Percentiles rank a stretch among this genome's conserved stretches.
Evolutionary conservation across 129 eudicot species (phyloP).

Genomic region (Centella asiatica): DNA sequence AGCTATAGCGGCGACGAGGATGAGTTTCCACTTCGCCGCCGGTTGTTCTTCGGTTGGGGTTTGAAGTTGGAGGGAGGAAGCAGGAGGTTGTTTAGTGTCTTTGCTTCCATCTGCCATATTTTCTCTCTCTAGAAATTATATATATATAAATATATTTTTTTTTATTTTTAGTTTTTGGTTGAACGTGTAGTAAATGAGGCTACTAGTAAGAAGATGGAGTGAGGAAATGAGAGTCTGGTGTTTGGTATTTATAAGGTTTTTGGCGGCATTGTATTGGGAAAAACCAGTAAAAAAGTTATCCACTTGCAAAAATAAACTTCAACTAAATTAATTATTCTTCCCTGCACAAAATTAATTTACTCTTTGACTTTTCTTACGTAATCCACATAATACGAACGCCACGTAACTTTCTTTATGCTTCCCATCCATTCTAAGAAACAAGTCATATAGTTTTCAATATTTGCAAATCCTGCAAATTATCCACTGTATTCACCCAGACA

Average conservation of each 20-base stretch:
- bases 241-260: constrained; percentile 29
- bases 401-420: too few relatives aligned
- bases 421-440: too few relatives aligned
- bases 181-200: not conserved
- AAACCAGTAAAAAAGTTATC: not conserved
- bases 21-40: constrained; percentile 34
- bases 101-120: constrained; percentile 7
- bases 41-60: constrained; percentile 9
- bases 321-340: too few relatives aligned
- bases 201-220: not conserved
- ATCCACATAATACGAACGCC: too few relatives aligned
- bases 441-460: too few relatives aligned
- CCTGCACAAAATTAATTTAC: too few relatives aligned
- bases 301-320: not conserved
- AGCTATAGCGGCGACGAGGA: constrained; percentile 70
- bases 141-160: not conserved
- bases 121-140: not conserved
- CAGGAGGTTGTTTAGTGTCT: constrained; percentile 14
- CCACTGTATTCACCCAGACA: too few relatives aligned
- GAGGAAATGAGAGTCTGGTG: not conserved
- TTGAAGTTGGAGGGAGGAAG: constrained; percentile 1
- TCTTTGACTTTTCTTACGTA: too few relatives aligned
- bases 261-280: constrained; percentile 31
- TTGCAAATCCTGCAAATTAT: too few relatives aligned
- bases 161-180: not conserved